Evolutionary conservation across 2,329 filamentous ascomycete genomes (phyloP), one percentile per base, ranked within the genome.

Genomic region (Magnaporthiopsis poae): DNA sequence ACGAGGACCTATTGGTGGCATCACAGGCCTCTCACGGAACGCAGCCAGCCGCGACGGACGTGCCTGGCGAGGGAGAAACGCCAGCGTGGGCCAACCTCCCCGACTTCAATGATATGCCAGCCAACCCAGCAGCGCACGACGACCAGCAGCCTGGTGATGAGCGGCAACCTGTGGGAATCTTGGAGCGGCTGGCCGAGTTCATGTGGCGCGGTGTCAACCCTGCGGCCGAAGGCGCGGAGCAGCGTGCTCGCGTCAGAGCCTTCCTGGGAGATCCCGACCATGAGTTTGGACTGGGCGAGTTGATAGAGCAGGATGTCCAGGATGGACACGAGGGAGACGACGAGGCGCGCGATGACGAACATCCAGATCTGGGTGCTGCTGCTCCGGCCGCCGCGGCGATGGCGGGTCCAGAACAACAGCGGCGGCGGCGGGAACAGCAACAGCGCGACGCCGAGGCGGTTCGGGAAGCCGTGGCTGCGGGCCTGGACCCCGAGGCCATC

Each of bases 401-500:
- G 33, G 71, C 67, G 64, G 68, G 70, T 29, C 27, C 27, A 64
- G 52, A 31, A 56, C 64, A 46, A 1, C 33, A 33, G 56, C 59
- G 35, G 29, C 36, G n/a, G 29, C 36, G n/a, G 27, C 60, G 59
- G 56, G 52, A 61, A 12, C 64, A 73, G 9, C 72, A 74, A 27
- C 80, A 78, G 27, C 80, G 79, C 60, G 84, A 86, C 66, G 83
- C 79, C 18, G 87, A 89, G 67, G 84, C 85, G 0, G 80, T 86
- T 29, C 86, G 86, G 65, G 89, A 84, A 61, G 88, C 85, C n/a
- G 84, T 83, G 27, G 86, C 85, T 63, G 87, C 86, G 21, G 90
- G 84, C 11, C 80, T 94, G 52, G 91, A 96, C 66, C 84, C 86
- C 66, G 88, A 91, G 71, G 89, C 88, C 12, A 84, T 92, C 60